phyloP scores from a whole-genome alignment of 768 basidiomycete species.

The Tulasnella sp. region DNA sequence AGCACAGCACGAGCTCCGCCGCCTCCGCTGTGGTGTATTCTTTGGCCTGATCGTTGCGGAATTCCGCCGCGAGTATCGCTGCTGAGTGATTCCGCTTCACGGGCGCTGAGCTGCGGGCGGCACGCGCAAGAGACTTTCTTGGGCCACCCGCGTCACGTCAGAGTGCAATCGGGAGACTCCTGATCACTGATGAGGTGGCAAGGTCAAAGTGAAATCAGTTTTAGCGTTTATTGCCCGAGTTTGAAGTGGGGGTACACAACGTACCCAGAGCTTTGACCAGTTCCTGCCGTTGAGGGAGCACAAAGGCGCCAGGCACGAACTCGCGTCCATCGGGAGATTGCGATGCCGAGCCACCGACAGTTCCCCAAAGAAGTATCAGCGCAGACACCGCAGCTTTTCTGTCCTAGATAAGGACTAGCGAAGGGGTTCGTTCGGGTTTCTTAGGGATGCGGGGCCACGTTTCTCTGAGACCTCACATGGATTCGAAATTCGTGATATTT shows the following conservation, averaged over 20 bases:
- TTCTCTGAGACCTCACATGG: background rate
- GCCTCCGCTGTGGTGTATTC: background rate
- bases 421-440: background rate
- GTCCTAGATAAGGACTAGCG: conserved; percentile 8
- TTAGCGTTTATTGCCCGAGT: conserved; percentile 8
- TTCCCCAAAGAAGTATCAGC: background rate
- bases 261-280: background rate
- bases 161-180: background rate
- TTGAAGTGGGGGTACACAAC: background rate
- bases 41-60: background rate
- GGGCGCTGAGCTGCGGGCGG: background rate
- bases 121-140: background rate
- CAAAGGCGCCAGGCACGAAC: background rate
- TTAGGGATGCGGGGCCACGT: conserved; percentile 2
- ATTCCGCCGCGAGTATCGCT: background rate
- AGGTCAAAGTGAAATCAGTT: conserved; percentile 8
- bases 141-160: conserved; percentile 1
- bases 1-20: background rate
- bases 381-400: background rate
- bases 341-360: conserved; percentile 18
- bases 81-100: background rate
- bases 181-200: conserved; percentile 5
- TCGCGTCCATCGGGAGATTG: background rate
- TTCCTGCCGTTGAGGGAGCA: background rate
- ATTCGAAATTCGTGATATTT: background rate